phyloP scores from a whole-genome alignment of 169 alveolate species.

The Eimeria acervulina region DNA sequence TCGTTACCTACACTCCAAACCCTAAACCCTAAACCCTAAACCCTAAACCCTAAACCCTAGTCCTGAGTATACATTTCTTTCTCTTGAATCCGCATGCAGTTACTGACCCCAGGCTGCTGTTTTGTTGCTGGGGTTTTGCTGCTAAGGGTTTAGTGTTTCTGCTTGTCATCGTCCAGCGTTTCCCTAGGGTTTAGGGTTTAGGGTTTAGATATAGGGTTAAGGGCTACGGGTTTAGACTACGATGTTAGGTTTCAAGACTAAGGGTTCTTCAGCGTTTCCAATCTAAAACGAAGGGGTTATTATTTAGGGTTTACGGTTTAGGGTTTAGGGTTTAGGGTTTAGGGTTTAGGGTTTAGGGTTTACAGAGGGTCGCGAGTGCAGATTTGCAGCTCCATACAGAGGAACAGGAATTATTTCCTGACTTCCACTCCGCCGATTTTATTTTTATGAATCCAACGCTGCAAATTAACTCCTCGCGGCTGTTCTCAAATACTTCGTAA shows the following conservation, averaged over 20 bases:
- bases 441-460: background rate
- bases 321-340: background rate
- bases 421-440: slow-evolving; percentile 42
- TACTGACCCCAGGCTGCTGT: background rate
- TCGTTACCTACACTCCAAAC: slow-evolving; percentile 3
- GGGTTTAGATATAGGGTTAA: slow-evolving; percentile 52
- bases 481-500: slow-evolving; percentile 3
- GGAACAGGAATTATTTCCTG: slow-evolving; percentile 28
- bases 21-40: slow-evolving; percentile 43
- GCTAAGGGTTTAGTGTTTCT: too few species aligned
- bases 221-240: background rate
- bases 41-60: background rate
- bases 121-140: background rate
- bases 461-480: background rate
- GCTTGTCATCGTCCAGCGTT: background rate
- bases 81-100: too few species aligned
- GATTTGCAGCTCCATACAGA: slow-evolving; percentile 35
- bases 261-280: too few species aligned
- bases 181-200: slow-evolving; percentile 57
- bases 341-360: slow-evolving; percentile 61
- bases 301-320: background rate
- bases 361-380: slow-evolving; percentile 18
- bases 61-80: background rate
- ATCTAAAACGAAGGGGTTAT: too few species aligned
- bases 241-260: too few species aligned